Evolutionary conservation across 139 green algal genomes (phyloP), one percentile per base, ranked within the genome.

Genomic region (Coelastrella sp.): DNA sequence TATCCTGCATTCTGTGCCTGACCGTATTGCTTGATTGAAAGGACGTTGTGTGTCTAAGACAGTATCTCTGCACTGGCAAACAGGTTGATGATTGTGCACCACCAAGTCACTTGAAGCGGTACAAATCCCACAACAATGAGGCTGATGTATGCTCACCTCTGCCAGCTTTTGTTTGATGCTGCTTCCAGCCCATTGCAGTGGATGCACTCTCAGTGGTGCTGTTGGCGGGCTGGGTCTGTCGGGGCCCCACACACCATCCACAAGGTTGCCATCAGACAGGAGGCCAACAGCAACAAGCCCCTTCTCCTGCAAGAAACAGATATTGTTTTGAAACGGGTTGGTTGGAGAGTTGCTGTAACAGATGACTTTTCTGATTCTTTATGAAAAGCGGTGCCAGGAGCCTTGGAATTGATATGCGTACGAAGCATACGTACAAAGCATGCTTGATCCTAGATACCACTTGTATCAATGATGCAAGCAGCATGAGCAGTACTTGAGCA

Each of bases 171-270:
- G 54, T 4, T 66, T 32, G 54, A 81, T 80, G 83, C 68, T 80
- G 16, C 13, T 22, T 7, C 83, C 66, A 7, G 83, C 83, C 92
- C 93, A 96, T 86, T 96, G 86, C 47, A 95, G 14, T 19, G 92
- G 13, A 91, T 99, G 97, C 75, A 98, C 91, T 0, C 96, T 89
- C 86, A 98, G 73, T 1, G 93, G 90, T 5, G 79, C 88, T 5
- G 17, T 8, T 17, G 92, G 90, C 20, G 89, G 17, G 6, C 76
- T 59, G 7, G 93, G 94, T 3, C 92, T 89, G 4, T 81, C 89
- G 0, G 47, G 58, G 3, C 94, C 94, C 97, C 97, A 99, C 54
- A 94, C 96, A 7, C 65, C 83, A 86, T 98, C 96, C 32, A 99
- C 96, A 47, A 96, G 96, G 93, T 98, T 99, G 57, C 85, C 88